A percentile compares a stretch with the other conserved stretches of the same genome.
Conservation (phyloP, 108 stramenopile genomes). For the Bacterosira constricta region DNA sequence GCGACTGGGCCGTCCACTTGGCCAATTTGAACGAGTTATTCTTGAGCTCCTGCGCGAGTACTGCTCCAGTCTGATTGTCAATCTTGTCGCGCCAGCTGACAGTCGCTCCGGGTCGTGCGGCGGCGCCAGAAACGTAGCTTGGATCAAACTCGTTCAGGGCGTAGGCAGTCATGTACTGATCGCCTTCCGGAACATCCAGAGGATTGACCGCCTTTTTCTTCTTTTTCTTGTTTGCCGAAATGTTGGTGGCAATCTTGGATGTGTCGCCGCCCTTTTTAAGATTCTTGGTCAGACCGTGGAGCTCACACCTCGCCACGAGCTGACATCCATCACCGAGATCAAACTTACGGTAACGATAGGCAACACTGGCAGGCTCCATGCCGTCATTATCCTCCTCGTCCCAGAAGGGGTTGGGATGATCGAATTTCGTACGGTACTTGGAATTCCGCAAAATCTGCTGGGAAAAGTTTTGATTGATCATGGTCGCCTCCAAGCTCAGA, state of each 20-base stretch:
- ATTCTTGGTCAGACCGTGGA: slow-evolving; percentile 83
- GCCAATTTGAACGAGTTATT: slow-evolving; percentile 98
- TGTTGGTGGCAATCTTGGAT: slow-evolving; percentile 21
- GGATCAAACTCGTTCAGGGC: slow-evolving; percentile 96
- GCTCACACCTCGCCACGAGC: slow-evolving; percentile 81
- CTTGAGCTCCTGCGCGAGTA: slow-evolving; percentile 96
- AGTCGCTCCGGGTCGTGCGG: slow-evolving; percentile 26
- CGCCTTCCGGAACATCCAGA: slow-evolving; percentile 34
- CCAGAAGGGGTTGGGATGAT: slow-evolving; percentile 78
- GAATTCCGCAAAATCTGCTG: slow-evolving; percentile 92
- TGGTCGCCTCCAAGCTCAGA: slow-evolving; percentile 93
- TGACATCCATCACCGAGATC: slow-evolving; percentile 74
- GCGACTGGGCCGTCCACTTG: slow-evolving; percentile 97
- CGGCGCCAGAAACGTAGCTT: slow-evolving; percentile 41
- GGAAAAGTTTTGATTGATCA: slow-evolving; percentile 98
- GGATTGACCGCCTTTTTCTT: slow-evolving; percentile 25
- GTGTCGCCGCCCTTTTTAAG: slow-evolving; percentile 26
- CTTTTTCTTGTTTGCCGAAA: slow-evolving; percentile 35
- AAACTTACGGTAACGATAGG: slow-evolving; percentile 97
- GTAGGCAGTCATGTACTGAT: slow-evolving; percentile 94
- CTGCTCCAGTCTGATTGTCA: slow-evolving; percentile 93
- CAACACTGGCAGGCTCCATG: slow-evolving; percentile 94
- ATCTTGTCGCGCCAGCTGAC: slow-evolving; percentile 89
- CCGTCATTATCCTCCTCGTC: slow-evolving; percentile 95
- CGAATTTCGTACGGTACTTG: slow-evolving; percentile 68